Percentiles rank a stretch among this genome's conserved stretches.
Conservation (phyloP, 495 filamentous ascomycete genomes). For the Clavariopsis aquatica region DNA sequence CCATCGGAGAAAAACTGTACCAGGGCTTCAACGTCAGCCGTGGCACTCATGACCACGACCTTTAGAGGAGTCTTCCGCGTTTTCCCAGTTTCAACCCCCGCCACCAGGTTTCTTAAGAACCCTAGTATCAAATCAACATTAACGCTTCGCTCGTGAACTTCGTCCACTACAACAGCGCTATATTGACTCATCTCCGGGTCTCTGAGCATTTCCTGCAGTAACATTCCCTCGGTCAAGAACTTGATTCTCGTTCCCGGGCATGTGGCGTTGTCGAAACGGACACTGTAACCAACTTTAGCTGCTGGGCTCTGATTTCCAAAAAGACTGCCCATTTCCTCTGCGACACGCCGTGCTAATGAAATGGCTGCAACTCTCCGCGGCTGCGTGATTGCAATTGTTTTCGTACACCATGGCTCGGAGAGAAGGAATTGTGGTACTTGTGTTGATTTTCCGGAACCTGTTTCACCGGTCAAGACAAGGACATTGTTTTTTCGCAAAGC, state of each 20-base stretch:
- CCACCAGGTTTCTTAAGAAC: constrained; percentile 75
- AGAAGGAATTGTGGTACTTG: constrained; percentile 91
- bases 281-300: constrained; percentile 86
- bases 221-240: constrained; percentile 94
- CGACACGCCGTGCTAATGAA: constrained; percentile 86
- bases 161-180: constrained; percentile 88
- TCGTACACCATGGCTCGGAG: constrained; percentile 77
- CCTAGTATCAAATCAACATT: constrained; percentile 90
- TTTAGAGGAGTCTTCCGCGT: constrained; percentile 67
- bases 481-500: constrained; percentile 67
- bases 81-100: constrained; percentile 53
- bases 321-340: constrained; percentile 84
- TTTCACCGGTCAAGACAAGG: constrained; percentile 86
- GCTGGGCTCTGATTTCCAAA: constrained; percentile 64
- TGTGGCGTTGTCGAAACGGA: constrained; percentile 86
- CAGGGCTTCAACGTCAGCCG: constrained; percentile 79
- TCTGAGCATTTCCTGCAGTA: constrained; percentile 88
- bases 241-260: constrained; percentile 78
- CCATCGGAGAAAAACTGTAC: constrained; percentile 66
- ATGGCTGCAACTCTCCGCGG: constrained; percentile 92
- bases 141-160: constrained; percentile 95
- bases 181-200: constrained; percentile 84
- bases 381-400: constrained; percentile 93
- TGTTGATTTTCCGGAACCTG: constrained; percentile 94
- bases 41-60: constrained; percentile 95